Conservation (phyloP, 169 alveolate genomes). For the Plasmodium knowlesi region DNA sequence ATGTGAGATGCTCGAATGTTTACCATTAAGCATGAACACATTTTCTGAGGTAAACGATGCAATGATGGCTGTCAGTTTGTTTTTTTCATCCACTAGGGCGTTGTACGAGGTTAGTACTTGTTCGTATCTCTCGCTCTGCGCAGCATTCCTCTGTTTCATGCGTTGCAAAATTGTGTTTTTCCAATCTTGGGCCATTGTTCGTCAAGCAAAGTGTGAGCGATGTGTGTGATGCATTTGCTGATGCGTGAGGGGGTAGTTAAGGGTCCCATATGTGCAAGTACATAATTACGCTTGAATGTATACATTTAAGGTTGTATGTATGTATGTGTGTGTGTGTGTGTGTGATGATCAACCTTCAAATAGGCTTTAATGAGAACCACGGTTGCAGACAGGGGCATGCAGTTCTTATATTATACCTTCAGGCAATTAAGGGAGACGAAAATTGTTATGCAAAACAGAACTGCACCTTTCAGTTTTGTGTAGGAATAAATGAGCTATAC, state of each 20-base stretch:
- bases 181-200: constrained; percentile 48
- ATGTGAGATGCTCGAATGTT: neutral
- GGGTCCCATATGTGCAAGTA: neutral
- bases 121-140: constrained; percentile 45
- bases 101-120: constrained; percentile 27
- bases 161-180: constrained; percentile 38
- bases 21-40: constrained; percentile 16
- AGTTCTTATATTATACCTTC: neutral
- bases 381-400: neutral
- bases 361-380: neutral
- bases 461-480: neutral
- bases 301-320: neutral
- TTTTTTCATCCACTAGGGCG: constrained; percentile 66
- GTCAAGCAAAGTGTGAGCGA: neutral
- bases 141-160: constrained; percentile 24
- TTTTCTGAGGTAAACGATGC: constrained; percentile 59
- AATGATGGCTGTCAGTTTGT: constrained; percentile 50
- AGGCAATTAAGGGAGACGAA: neutral
- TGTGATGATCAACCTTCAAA: neutral
- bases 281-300: neutral
- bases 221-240: neutral
- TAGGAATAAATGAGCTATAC: neutral
- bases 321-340: neutral
- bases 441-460: neutral
- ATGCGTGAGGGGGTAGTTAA: neutral